Percentiles rank a stretch among this genome's conserved stretches.
Conservation (phyloP, 306 rosid species). For the Medicago lupulina region DNA sequence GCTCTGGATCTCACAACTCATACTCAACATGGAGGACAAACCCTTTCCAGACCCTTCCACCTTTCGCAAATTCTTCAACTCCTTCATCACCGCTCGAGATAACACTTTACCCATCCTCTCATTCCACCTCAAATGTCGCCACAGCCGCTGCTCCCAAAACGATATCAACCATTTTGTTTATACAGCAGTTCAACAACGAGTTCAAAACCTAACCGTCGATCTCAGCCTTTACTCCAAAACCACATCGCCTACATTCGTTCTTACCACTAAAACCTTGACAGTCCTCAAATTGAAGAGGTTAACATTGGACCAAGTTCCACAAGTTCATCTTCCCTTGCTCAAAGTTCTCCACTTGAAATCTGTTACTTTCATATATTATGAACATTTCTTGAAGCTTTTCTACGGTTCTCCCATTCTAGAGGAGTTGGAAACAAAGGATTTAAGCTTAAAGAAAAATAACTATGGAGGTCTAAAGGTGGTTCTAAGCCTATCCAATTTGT, state of each 20-base stretch:
- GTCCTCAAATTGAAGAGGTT: not conserved
- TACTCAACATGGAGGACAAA: too few relatives aligned
- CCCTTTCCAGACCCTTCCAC: not conserved
- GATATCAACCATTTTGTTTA: not conserved
- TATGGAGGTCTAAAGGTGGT: too few relatives aligned
- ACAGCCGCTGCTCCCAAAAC: too few relatives aligned
- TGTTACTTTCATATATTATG: not conserved
- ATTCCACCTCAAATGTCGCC: too few relatives aligned
- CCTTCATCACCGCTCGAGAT: not conserved
- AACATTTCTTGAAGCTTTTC: not conserved
- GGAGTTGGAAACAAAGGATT: not conserved
- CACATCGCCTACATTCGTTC: not conserved
- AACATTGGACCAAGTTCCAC: not conserved
- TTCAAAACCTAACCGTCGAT: not conserved
- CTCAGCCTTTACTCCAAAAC: not conserved
- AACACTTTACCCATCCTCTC: too few relatives aligned
- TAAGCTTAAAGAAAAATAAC: fast-evolving
- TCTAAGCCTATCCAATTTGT: not conserved
- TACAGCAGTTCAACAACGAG: not conserved
- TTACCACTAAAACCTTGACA: not conserved
- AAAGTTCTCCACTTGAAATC: not conserved
- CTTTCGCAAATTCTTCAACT: not conserved
- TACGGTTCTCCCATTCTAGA: not conserved
- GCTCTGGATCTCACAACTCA: too few relatives aligned
- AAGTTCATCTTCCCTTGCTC: not conserved